Evolutionary conservation across 2,329 filamentous ascomycete species (phyloP).

Genomic region (Aureobasidium sp.): DNA sequence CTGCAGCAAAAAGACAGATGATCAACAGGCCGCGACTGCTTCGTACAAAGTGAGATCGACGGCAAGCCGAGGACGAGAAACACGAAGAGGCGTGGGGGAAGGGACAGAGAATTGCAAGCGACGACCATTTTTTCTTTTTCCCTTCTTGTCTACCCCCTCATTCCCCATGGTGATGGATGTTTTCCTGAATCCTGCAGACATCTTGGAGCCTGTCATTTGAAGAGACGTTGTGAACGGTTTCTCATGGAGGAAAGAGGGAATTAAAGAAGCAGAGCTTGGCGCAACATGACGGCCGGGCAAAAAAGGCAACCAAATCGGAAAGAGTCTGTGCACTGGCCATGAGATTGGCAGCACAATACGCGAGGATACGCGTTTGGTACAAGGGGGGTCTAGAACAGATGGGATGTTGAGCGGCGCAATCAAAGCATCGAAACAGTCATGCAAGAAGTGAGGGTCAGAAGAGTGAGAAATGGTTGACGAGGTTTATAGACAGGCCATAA

Average conservation of each 20-base stretch:
- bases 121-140: background rate
- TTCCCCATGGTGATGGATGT: background rate
- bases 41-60: constrained; percentile 12
- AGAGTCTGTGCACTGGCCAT: constrained; percentile 4
- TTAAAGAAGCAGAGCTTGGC: constrained; percentile 4
- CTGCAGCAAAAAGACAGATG: background rate
- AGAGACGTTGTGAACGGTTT: constrained; percentile 7
- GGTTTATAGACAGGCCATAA: background rate
- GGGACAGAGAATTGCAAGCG: background rate
- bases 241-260: constrained; percentile 6
- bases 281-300: background rate
- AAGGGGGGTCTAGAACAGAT: constrained; percentile 8
- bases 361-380: constrained; percentile 7
- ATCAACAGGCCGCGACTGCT: constrained; percentile 7
- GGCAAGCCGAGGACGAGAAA: background rate
- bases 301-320: constrained; percentile 7
- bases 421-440: background rate
- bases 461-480: background rate
- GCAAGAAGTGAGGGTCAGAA: background rate
- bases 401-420: constrained; percentile 2
- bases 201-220: background rate
- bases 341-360: constrained; percentile 4
- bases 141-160: too few species aligned
- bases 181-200: background rate
- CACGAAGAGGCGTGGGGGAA: background rate